Conservation (phyloP, 306 rosid genomes). For the Gynostemma pentaphyllum region DNA sequence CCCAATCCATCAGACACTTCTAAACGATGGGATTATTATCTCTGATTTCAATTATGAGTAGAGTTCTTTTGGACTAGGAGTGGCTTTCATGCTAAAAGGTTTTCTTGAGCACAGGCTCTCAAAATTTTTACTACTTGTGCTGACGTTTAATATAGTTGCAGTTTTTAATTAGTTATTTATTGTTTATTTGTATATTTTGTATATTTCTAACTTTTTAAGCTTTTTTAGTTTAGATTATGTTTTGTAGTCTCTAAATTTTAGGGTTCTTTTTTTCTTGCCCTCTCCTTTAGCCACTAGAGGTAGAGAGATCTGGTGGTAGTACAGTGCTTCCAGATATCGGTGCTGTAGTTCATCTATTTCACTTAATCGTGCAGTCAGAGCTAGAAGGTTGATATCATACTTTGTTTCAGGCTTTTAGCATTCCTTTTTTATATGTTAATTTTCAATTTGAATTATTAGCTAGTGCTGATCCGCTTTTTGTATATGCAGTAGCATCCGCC, state of each 20-base stretch:
- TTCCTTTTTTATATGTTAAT: slow-evolving; percentile 15
- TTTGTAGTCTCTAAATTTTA: not conserved
- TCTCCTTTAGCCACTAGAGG: slow-evolving; percentile 57
- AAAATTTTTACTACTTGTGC: not conserved
- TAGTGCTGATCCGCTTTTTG: slow-evolving; percentile 15
- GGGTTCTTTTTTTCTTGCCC: not conserved
- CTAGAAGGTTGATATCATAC: slow-evolving; percentile 39
- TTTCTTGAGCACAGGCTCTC: not conserved
- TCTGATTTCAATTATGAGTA: too few species aligned
- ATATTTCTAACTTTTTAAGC: slow-evolving; percentile 1
- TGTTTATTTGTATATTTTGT: not conserved
- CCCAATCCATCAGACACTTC: too few species aligned
- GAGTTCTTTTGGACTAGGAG: too few species aligned
- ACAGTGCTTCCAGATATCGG: slow-evolving; percentile 61
- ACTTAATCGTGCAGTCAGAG: slow-evolving; percentile 75
- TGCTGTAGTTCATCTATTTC: slow-evolving; percentile 68
- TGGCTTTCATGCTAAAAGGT: not conserved
- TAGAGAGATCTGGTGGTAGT: slow-evolving; percentile 38
- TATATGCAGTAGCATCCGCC: slow-evolving; percentile 60
- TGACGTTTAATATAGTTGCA: not conserved
- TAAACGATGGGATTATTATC: too few species aligned
- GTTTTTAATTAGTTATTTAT: not conserved
- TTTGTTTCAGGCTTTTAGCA: not conserved
- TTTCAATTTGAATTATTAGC: slow-evolving; percentile 2
- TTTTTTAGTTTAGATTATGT: slow-evolving; percentile 9